These are phyloP conservation scores for Allantophomopsis cytisporea DNA, from an alignment of 2,329 filamentous ascomycete genomes.

Conservation along the genomic window DNA sequence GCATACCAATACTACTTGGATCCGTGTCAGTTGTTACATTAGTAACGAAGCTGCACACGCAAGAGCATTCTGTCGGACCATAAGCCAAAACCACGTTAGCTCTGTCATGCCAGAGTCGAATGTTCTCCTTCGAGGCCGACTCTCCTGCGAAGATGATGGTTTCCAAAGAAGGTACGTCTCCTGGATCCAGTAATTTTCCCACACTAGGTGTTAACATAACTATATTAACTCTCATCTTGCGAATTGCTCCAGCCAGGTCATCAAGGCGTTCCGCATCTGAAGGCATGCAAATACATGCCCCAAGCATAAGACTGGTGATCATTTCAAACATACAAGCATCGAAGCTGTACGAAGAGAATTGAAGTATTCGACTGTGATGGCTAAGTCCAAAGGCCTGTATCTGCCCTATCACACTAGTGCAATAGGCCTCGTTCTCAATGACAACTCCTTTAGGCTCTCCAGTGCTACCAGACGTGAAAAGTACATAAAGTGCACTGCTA, in stretches of 20 bases:
- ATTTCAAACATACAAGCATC: conserved; percentile 1
- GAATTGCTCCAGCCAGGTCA: neutral
- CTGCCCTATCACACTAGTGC: neutral
- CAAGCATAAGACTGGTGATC: neutral
- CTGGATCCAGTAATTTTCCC: neutral
- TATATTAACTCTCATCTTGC: neutral
- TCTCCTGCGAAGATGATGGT: conserved; percentile 54
- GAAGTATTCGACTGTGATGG: neutral
- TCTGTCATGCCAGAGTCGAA: neutral
- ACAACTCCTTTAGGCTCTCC: conserved; percentile 1
- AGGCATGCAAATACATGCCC: neutral
- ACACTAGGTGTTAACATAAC: conserved; percentile 1
- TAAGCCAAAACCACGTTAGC: neutral
- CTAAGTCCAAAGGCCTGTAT: neutral
- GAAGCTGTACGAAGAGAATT: conserved; percentile 1
- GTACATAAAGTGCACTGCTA: neutral
- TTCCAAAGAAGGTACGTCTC: neutral
- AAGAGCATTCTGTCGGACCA: neutral
- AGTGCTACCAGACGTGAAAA: conserved; percentile 3
- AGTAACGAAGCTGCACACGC: neutral
- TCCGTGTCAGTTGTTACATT: conserved; percentile 1
- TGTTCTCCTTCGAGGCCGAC: conserved; percentile 18
- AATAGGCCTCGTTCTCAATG: neutral
- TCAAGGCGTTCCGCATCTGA: neutral
- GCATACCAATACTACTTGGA: conserved; percentile 1